These are phyloP conservation scores for Monilinia laxa DNA, from an alignment of 2,329 filamentous ascomycete genomes.

Conservation along the genomic window DNA sequence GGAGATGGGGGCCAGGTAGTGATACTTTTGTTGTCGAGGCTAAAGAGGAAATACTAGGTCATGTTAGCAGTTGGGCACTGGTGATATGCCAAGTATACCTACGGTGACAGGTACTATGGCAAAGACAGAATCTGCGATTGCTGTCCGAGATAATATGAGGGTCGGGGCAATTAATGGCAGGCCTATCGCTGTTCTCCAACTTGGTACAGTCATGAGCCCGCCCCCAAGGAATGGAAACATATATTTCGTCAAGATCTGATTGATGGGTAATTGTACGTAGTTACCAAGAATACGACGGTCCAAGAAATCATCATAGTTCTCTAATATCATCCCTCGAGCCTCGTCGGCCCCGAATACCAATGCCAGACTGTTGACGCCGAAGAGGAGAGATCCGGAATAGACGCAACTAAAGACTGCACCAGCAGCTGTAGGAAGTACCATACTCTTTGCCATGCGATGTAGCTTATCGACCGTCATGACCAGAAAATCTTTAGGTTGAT, in stretches of 20 bases:
- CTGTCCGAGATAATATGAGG: constrained; percentile 66
- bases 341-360: constrained; percentile 65
- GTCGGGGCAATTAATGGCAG: constrained; percentile 67
- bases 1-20: constrained; percentile 55
- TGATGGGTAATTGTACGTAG: constrained; percentile 6
- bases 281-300: constrained; percentile 8
- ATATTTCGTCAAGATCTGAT: constrained; percentile 4
- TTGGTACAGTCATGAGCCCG: constrained; percentile 19
- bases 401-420: constrained; percentile 44
- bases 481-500: constrained; percentile 70
- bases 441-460: constrained; percentile 28
- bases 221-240: constrained; percentile 37
- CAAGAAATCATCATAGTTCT: constrained; percentile 11
- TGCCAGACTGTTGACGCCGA: constrained; percentile 63
- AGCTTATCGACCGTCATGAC: constrained; percentile 46
- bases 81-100: constrained; percentile 23
- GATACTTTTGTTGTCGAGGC: constrained; percentile 28
- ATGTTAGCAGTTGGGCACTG: constrained; percentile 22
- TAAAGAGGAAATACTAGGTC: constrained; percentile 36
- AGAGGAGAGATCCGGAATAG: constrained; percentile 53
- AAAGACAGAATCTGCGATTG: constrained; percentile 52
- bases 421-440: constrained; percentile 36
- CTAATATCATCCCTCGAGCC: constrained; percentile 41
- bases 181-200: constrained; percentile 46
- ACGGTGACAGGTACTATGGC: constrained; percentile 41